phyloP scores from a whole-genome alignment of 2,329 filamentous ascomycete genomes.

The Corynespora cassiicola region DNA sequence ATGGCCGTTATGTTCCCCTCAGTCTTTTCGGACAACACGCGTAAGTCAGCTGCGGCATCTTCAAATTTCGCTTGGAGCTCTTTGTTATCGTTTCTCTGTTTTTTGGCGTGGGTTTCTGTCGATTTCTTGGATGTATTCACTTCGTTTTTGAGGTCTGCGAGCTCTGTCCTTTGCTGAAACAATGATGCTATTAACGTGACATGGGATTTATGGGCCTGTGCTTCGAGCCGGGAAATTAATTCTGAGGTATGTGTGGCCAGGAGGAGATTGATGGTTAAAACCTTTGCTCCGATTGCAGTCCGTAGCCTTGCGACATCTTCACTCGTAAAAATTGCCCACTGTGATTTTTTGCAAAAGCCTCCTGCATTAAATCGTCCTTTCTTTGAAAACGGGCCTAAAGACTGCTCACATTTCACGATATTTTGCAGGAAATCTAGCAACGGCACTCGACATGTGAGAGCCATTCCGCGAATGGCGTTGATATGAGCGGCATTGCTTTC shows the following conservation, averaged over 20 bases:
- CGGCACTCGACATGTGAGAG: conserved; percentile 24
- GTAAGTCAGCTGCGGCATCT: background rate
- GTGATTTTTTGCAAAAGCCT: conserved; percentile 15
- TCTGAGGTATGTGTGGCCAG: conserved; percentile 20
- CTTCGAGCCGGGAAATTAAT: conserved; percentile 1
- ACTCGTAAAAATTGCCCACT: conserved; percentile 22
- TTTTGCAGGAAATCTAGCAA: conserved; percentile 26
- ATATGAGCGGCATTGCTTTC: conserved; percentile 27
- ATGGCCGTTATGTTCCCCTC: background rate
- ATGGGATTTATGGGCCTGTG: conserved; percentile 3
- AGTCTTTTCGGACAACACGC: background rate
- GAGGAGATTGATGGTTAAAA: conserved; percentile 26
- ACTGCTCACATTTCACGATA: conserved; percentile 23
- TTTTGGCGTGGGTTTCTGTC: background rate
- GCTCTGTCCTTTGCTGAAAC: background rate
- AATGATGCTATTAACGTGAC: conserved; percentile 2
- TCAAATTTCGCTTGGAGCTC: conserved; percentile 1
- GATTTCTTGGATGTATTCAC: background rate
- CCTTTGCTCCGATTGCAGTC: conserved; percentile 21
- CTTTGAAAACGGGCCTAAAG: conserved; percentile 18
- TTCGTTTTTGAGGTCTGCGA: background rate
- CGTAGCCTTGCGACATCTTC: conserved; percentile 24
- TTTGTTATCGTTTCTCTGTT: background rate
- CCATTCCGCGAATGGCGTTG: conserved; percentile 31
- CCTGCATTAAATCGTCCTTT: conserved; percentile 2